Base-by-base conservation (phyloP, 441 rosid species). In the Syzygium syzygioides region DNA sequence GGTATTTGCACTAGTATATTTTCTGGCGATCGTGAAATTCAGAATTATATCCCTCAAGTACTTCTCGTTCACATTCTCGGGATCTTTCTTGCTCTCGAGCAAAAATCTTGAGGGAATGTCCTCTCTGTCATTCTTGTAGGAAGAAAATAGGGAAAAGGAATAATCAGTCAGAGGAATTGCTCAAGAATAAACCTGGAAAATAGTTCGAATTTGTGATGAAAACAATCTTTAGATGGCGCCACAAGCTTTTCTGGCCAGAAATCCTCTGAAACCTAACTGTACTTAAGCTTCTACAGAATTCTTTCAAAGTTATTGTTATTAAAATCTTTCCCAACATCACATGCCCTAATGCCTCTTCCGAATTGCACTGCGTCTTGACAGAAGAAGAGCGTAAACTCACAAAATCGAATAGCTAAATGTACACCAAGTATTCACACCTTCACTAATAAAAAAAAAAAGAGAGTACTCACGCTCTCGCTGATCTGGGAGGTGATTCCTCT, bases 21-120 rank as follows among this genome's bases (percentile, higher is more conserved):
- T 97, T 25, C 99, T 98, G 14, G 99, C 99, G 2, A 96, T 88
- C 94, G 94, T 93, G 54, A 96, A 97, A 88, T 91, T 97, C 88
- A 96, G 88, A 64, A 96, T 96, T 64, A 97, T 95, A 87, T 97
- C 99, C 34, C 96, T 93, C 80, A 97, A 71, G 89, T 97, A 95
- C 87, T 91, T 88, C 55, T 96, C 97, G 23, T 91, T 93, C 97
- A 96, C 95, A 4, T 83, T 90, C 87, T 91, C 93, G 1, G 96
- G 95, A 80, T 95, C 93, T 90, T 92, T 94, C 92, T 94, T 90
- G 64, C 95, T 94, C 87, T 94, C 98, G 91, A 92, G 59, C 25
- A 96, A 64, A 86, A 96, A 95, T 37, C 98, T 95, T 14, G 98
- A 96, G 28, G 95, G 90, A 88, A 97, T 96, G 59, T 97, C 99